Percentiles rank a stretch among this genome's conserved stretches.
Evolutionary conservation across 495 filamentous ascomycete genomes (phyloP).

Genomic region (Lepraria neglecta): DNA sequence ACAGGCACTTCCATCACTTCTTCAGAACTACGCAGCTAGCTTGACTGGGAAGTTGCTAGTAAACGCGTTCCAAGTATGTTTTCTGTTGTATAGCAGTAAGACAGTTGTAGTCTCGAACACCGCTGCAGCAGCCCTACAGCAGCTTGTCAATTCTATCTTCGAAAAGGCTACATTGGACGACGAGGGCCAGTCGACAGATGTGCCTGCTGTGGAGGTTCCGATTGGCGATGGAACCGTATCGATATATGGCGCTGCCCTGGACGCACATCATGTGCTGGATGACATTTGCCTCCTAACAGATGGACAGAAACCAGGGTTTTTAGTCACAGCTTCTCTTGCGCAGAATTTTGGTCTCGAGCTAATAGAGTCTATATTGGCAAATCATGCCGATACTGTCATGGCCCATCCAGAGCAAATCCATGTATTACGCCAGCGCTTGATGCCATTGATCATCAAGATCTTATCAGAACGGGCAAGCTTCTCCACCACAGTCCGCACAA

Average conservation of each 20-base stretch:
- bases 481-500: constrained; percentile 71
- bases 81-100: constrained; percentile 81
- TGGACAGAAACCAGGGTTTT: constrained; percentile 69
- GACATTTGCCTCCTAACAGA: constrained; percentile 87
- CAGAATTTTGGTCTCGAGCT: constrained; percentile 82
- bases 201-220: constrained; percentile 53
- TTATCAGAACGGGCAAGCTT: constrained; percentile 76
- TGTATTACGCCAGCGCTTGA: constrained; percentile 68
- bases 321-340: constrained; percentile 67
- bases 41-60: constrained; percentile 74
- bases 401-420: constrained; percentile 74
- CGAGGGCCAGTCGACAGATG: constrained; percentile 52
- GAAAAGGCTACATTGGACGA: constrained; percentile 85
- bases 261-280: constrained; percentile 80
- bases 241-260: constrained; percentile 69
- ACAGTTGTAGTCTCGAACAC: constrained; percentile 89
- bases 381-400: constrained; percentile 73
- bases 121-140: constrained; percentile 88
- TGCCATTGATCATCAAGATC: constrained; percentile 74
- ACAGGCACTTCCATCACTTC: constrained; percentile 81
- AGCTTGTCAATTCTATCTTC: constrained; percentile 85
- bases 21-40: constrained; percentile 84
- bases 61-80: constrained; percentile 80
- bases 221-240: constrained; percentile 55
- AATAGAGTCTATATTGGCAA: constrained; percentile 80